Evolutionary conservation across 257 asterid genomes (phyloP).

Genomic region (Rubia yunnanensis): DNA sequence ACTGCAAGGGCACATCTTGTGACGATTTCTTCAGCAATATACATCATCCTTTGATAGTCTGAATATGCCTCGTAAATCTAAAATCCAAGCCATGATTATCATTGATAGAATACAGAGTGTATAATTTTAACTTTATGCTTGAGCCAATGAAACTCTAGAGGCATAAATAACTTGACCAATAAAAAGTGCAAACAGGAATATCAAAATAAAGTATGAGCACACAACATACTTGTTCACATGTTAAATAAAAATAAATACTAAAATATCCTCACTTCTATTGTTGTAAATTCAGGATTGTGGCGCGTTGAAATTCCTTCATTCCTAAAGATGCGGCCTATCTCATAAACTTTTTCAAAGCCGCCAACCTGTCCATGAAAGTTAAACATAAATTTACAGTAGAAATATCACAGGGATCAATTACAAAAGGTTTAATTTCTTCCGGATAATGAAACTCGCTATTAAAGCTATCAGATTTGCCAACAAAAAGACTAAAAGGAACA

Average conservation of each 20-base stretch:
- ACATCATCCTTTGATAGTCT: slow-evolving; percentile 95
- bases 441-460: too few relatives aligned
- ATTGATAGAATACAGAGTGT: background rate
- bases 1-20: slow-evolving; percentile 88
- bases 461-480: background rate
- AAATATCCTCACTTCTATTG: slow-evolving; percentile 68
- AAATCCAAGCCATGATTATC: background rate
- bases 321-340: slow-evolving; percentile 88
- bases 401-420: background rate
- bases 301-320: slow-evolving; percentile 99
- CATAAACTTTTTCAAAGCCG: slow-evolving; percentile 94
- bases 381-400: background rate
- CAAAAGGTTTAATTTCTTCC: background rate
- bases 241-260: background rate
- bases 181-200: background rate
- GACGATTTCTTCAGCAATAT: slow-evolving; percentile 82
- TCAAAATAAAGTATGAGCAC: slow-evolving; percentile 8
- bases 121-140: background rate
- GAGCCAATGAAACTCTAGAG: background rate
- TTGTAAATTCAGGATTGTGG: slow-evolving; percentile 98
- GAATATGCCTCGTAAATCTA: slow-evolving; percentile 98
- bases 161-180: background rate
- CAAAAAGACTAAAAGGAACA: slow-evolving; percentile 6
- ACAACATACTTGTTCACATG: background rate
- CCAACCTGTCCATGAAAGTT: slow-evolving; percentile 56